phyloP scores from a whole-genome alignment of 2,329 filamentous ascomycete species.

The Cadophora malorum region DNA sequence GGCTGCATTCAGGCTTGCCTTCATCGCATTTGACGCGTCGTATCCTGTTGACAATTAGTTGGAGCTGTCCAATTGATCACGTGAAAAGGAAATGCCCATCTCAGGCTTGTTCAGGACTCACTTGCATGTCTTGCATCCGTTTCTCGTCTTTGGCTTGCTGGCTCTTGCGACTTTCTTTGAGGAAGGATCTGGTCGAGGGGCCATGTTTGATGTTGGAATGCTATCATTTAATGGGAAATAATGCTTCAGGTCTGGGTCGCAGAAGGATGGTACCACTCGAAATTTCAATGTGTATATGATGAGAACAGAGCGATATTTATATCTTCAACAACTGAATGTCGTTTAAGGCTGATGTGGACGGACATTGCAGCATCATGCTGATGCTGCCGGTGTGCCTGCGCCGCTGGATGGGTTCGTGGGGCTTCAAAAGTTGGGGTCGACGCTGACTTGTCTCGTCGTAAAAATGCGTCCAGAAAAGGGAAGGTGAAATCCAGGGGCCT shows the following conservation, averaged over 20 bases:
- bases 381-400: neutral
- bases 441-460: constrained; percentile 1
- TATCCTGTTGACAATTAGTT: neutral
- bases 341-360: neutral
- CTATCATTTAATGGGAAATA: neutral
- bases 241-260: neutral
- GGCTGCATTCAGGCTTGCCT: constrained; percentile 51
- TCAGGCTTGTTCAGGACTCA: neutral
- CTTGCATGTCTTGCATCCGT: constrained; percentile 24
- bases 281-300: neutral
- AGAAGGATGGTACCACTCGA: neutral
- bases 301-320: neutral
- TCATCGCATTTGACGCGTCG: constrained; percentile 70
- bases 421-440: neutral
- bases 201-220: neutral
- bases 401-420: neutral
- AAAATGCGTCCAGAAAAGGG: neutral
- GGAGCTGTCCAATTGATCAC: neutral
- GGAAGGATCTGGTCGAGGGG: neutral
- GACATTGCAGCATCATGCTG: neutral
- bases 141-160: constrained; percentile 14
- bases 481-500: neutral
- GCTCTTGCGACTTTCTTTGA: neutral
- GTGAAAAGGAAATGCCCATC: neutral
- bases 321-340: neutral